Percentiles rank a stretch among this genome's conserved stretches.
Conservation (phyloP, 352 stramenopile species). For the Globisporangium carolinianum region DNA sequence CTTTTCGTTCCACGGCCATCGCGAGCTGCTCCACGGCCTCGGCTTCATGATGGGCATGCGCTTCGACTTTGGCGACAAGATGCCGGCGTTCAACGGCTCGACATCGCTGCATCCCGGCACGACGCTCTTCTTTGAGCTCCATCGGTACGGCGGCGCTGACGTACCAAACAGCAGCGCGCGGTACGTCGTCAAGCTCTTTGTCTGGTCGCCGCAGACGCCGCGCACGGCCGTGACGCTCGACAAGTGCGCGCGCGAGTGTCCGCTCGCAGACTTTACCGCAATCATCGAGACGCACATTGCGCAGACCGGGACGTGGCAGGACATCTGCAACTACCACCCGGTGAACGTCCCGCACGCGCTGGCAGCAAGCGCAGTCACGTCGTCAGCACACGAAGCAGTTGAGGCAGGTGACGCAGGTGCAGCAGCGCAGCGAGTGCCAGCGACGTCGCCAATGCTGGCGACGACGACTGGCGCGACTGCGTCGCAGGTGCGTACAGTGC, state of each 20-base stretch:
- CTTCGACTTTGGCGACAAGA: conserved; percentile 54
- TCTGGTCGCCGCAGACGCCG: conserved; percentile 57
- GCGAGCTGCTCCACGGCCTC: conserved; percentile 71
- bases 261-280: conserved; percentile 40
- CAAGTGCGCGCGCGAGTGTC: conserved; percentile 51
- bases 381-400: not conserved
- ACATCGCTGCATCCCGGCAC: conserved; percentile 60
- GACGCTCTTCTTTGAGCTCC: conserved; percentile 73
- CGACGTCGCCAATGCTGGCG: not conserved
- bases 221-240: conserved; percentile 52
- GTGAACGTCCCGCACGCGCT: conserved; percentile 18
- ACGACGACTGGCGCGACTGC: not conserved
- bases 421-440: not conserved
- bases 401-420: not conserved
- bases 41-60: conserved; percentile 78
- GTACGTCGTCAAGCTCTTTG: conserved; percentile 56
- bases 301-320: conserved; percentile 56
- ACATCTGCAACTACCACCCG: conserved; percentile 67
- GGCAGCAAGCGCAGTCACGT: not conserved
- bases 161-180: conserved; percentile 6
- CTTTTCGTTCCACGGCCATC: conserved; percentile 73
- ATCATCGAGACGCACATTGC: conserved; percentile 52
- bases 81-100: conserved; percentile 57
- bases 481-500: conserved; percentile 1
- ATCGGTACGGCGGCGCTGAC: conserved; percentile 13